Base-by-base conservation (phyloP, 805 yeast species). In the Cyberlindnera mississippiensis region DNA sequence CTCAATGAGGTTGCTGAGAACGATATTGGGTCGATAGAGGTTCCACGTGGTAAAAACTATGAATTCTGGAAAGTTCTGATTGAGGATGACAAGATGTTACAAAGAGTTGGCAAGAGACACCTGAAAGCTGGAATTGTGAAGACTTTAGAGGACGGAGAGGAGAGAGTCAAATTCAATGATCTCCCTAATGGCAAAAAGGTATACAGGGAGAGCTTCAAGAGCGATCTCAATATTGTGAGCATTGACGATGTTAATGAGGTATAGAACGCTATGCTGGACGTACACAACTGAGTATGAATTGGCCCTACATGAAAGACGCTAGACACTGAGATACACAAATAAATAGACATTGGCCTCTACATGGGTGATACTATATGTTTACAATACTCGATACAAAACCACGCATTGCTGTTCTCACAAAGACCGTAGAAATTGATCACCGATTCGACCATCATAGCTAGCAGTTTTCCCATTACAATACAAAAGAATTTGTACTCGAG, bases 111-210 rank as follows among this genome's bases (percentile, higher is more conserved):
- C 4, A 26, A 32, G 24, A 26, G 39, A n/a, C 33, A 35, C 27
- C 12, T 40, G 15, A 40, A 40, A 12, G 30, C 33, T 15, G 40
- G 38, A 12, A 40, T 40, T 12, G 44, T 40, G 1, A 35, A 50
- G 2, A 58, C 64, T 6, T 49, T 72, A 10, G 69, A 74, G 40
- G 75, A 72, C 44, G 90, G 89, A 0, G 56, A 61, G 4, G 63
- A 60, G 10, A 65, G 79, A 41, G 80, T 73, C 20, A 71, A 70
- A 38, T 57, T 62, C 3, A 81, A 77, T 53, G 96, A 89, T 59
- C 55, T 75, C 26, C 63, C 72, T 9, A 90, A 90, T 60, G 95
- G 90, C 1, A 54, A 35, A 14, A 46, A 37, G 19, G 56, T 56
- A 9, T 56, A 54, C 37, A 31, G 37, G 13, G 51, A 56, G 28